A percentile compares a stretch with the other conserved stretches of the same genome.
Evolutionary conservation across 805 yeast species (phyloP).

Genomic region (Kazachstania africana): DNA sequence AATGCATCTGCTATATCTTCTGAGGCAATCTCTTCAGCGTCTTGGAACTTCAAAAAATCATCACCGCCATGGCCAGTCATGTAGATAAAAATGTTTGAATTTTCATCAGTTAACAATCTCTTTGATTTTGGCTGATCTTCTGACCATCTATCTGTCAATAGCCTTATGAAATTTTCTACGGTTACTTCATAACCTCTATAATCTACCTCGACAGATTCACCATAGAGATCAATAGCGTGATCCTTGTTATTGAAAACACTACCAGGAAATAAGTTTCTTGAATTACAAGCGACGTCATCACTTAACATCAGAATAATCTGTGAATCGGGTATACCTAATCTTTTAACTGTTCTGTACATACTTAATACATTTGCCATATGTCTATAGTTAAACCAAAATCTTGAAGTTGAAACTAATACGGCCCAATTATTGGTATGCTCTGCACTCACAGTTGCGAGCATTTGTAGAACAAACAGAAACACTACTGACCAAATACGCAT

Average conservation of each 20-base stretch:
- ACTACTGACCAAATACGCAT: constrained; percentile 1
- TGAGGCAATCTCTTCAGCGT: constrained; percentile 93
- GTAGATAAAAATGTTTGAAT: constrained; percentile 86
- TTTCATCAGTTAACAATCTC: constrained; percentile 81
- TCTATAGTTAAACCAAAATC: constrained; percentile 97
- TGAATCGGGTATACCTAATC: constrained; percentile 95
- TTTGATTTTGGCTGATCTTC: constrained; percentile 89
- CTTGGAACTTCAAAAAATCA: constrained; percentile 94
- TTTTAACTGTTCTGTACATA: constrained; percentile 88
- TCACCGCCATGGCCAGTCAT: constrained; percentile 99
- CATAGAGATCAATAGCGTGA: constrained; percentile 84
- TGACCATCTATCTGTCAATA: constrained; percentile 92
- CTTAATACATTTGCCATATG: constrained; percentile 95
- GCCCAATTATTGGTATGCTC: constrained; percentile 62
- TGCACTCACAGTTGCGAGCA: constrained; percentile 1
- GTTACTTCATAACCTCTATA: constrained; percentile 97
- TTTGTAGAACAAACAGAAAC: neutral
- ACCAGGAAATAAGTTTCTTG: constrained; percentile 92
- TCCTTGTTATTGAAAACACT: constrained; percentile 90
- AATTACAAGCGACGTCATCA: constrained; percentile 95
- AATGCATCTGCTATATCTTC: constrained; percentile 96
- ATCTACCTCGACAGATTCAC: constrained; percentile 91
- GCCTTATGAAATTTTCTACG: constrained; percentile 87
- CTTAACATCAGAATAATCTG: constrained; percentile 93
- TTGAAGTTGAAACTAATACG: constrained; percentile 85